phyloP scores from a whole-genome alignment of 768 basidiomycete species.

The Auriscalpium microsporum region DNA sequence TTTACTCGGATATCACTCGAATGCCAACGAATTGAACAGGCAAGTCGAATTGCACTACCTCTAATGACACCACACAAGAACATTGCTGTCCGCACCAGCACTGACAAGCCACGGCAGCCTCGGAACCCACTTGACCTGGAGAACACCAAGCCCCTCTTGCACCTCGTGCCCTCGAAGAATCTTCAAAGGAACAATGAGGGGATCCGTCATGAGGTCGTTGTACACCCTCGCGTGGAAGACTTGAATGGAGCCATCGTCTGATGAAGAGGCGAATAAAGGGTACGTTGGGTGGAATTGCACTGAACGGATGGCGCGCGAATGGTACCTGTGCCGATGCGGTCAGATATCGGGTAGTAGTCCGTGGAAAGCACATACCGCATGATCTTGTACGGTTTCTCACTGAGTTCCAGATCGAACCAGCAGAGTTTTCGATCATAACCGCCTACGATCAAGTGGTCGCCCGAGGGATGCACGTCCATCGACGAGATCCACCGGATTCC shows the following conservation, averaged over 20 bases:
- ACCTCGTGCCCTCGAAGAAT: constrained; percentile 89
- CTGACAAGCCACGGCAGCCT: constrained; percentile 90
- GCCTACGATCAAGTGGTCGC: constrained; percentile 94
- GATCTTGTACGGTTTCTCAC: constrained; percentile 94
- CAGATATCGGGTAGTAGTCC: not conserved
- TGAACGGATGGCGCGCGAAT: constrained; percentile 86
- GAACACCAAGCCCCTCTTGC: constrained; percentile 80
- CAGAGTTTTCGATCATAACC: constrained; percentile 96
- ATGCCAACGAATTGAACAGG: not conserved
- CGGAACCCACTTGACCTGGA: constrained; percentile 84
- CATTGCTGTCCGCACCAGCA: constrained; percentile 86
- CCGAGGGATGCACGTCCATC: constrained; percentile 93
- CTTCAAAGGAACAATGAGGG: constrained; percentile 94
- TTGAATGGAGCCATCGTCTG: constrained; percentile 95
- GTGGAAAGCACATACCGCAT: constrained; percentile 50
- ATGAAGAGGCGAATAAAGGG: constrained; percentile 93
- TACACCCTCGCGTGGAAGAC: constrained; percentile 95
- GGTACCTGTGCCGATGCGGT: constrained; percentile 52
- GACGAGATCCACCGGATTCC: constrained; percentile 96
- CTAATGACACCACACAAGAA: constrained; percentile 81
- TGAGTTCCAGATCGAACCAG: constrained; percentile 98
- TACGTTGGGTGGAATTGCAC: constrained; percentile 90
- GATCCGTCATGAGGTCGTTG: constrained; percentile 93
- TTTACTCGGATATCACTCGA: not conserved
- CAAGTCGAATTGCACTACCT: not conserved